Conservation (phyloP, 768 basidiomycete species). For the Mycena latifolia region DNA sequence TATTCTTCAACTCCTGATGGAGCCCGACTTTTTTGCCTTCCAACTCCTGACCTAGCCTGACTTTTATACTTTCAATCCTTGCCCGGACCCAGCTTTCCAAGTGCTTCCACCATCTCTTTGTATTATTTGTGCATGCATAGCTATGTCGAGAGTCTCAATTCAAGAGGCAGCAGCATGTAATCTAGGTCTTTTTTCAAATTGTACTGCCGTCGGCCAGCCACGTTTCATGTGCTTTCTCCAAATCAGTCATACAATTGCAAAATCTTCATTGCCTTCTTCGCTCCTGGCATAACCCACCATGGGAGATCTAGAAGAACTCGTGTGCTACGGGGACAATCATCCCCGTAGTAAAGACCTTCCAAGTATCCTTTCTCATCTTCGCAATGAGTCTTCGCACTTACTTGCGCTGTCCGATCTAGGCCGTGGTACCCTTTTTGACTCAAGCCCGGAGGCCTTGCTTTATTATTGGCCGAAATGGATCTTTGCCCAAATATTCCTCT, state of each 20-base stretch:
- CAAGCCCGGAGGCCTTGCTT: background rate
- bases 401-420: background rate
- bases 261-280: too few species aligned
- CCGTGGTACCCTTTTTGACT: background rate
- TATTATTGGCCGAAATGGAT: background rate
- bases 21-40: background rate
- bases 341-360: background rate
- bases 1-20: background rate
- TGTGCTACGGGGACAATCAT: too few species aligned
- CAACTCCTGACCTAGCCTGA: background rate
- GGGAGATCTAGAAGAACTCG: too few species aligned
- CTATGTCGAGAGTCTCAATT: too few species aligned
- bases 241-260: background rate
- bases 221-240: too few species aligned
- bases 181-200: too few species aligned
- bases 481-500: background rate
- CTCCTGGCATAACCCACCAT: too few species aligned
- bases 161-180: too few species aligned
- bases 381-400: background rate
- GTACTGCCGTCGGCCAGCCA: too few species aligned
- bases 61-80: background rate
- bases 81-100: too few species aligned
- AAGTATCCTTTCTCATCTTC: background rate
- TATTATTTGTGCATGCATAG: too few species aligned
- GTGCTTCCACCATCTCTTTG: too few species aligned